phyloP scores from a whole-genome alignment of 768 basidiomycete species.

The Collybia mongolica region DNA sequence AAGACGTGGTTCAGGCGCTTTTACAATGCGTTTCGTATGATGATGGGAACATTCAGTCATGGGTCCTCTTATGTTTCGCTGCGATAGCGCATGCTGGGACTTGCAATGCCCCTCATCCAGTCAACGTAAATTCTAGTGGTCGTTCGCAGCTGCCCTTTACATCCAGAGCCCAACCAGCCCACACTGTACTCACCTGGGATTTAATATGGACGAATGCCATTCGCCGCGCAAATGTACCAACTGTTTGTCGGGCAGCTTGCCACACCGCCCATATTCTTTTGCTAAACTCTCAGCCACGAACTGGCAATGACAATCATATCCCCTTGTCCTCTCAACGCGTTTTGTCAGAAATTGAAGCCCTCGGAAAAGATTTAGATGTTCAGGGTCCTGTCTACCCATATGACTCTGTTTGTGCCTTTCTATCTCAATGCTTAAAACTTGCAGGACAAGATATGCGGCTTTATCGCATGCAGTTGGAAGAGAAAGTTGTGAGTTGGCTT shows the following conservation, averaged over 20 bases:
- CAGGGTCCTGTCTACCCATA: conserved; percentile 87
- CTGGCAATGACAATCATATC: conserved; percentile 17
- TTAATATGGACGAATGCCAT: conserved; percentile 81
- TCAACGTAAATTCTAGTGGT: neutral
- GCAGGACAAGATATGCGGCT: conserved; percentile 81
- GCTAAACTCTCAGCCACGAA: conserved; percentile 27
- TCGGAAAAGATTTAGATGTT: conserved; percentile 82
- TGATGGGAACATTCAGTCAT: conserved; percentile 69
- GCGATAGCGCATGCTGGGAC: conserved; percentile 60
- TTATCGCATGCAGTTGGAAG: conserved; percentile 83
- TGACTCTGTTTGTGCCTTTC: conserved; percentile 88
- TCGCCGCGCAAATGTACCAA: conserved; percentile 66
- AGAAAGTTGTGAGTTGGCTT: conserved; percentile 83
- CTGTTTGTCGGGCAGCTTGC: conserved; percentile 77
- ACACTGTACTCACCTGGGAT: conserved; percentile 60
- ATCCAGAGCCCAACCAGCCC: conserved; percentile 5
- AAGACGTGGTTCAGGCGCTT: conserved; percentile 53
- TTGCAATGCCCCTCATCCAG: conserved; percentile 10
- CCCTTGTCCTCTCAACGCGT: conserved; percentile 55
- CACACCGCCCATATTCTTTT: conserved; percentile 64
- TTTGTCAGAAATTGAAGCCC: conserved; percentile 70
- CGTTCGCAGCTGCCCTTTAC: neutral
- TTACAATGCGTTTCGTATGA: conserved; percentile 62
- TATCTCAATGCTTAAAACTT: conserved; percentile 64
- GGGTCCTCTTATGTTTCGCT: conserved; percentile 82